A percentile compares a stretch with the other conserved stretches of the same genome.
These are phyloP conservation scores for Boletales sp. DNA, from an alignment of 768 basidiomycete genomes.

Conservation along the genomic window DNA sequence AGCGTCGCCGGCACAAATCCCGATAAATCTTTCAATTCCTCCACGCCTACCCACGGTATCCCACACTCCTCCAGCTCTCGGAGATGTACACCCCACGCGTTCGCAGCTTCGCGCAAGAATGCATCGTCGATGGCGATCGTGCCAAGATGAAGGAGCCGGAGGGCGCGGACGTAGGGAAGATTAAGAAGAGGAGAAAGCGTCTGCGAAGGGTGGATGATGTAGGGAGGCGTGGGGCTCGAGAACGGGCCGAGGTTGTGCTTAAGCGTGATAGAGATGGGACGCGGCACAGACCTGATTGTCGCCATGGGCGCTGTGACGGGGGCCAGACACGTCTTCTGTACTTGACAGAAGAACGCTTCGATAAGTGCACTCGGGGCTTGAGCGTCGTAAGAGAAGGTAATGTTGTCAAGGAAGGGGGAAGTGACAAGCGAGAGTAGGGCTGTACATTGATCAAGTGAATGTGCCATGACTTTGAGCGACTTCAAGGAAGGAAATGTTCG, in stretches of 20 bases:
- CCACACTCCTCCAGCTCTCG: conserved; percentile 27
- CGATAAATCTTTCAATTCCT: conserved; percentile 11
- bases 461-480: conserved; percentile 21
- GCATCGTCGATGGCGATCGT: conserved; percentile 25
- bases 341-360: conserved; percentile 22
- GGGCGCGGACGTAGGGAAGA: conserved; percentile 15
- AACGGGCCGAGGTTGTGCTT: conserved; percentile 24
- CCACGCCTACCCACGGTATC: conserved; percentile 23
- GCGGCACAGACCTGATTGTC: not conserved
- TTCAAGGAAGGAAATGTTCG: conserved; percentile 22
- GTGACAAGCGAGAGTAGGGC: conserved; percentile 22
- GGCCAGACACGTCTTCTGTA: conserved; percentile 15
- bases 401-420: conserved; percentile 19
- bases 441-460: conserved; percentile 27
- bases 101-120: conserved; percentile 23
- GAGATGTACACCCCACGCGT: conserved; percentile 24
- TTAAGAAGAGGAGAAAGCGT: conserved; percentile 22
- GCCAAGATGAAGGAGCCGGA: conserved; percentile 25
- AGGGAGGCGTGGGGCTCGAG: conserved; percentile 21
- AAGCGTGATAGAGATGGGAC: conserved; percentile 20
- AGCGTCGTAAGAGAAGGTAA: conserved; percentile 25
- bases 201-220: conserved; percentile 22
- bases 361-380: conserved; percentile 22
- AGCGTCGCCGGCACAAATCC: conserved; percentile 17
- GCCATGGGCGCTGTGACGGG: not conserved